Percentiles rank a stretch among this genome's conserved stretches.
These are phyloP conservation scores for Spiromastix sp. DNA, from an alignment of 2,329 filamentous ascomycete species.

Conservation along the genomic window DNA sequence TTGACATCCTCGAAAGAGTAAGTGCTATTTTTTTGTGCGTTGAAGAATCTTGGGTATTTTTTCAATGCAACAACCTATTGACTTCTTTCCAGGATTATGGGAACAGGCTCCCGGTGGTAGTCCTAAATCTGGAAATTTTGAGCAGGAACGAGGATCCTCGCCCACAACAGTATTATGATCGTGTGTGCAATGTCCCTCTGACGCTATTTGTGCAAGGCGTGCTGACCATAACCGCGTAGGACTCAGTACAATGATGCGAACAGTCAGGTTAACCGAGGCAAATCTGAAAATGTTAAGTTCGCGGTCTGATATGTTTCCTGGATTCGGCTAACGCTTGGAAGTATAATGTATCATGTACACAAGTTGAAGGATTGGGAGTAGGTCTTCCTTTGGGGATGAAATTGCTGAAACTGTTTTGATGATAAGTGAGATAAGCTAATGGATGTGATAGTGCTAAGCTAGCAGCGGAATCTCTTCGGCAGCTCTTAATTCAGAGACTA, in stretches of 20 bases:
- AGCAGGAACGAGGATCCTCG: conserved; percentile 24
- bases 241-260: conserved; percentile 52
- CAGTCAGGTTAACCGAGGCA: conserved; percentile 48
- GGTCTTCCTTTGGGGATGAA: conserved; percentile 32
- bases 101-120: conserved; percentile 53
- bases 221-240: conserved; percentile 23
- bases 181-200: not conserved
- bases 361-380: conserved; percentile 50
- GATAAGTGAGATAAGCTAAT: not conserved
- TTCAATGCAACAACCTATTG: too few species aligned
- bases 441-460: conserved; percentile 20
- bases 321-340: conserved; percentile 7
- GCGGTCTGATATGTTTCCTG: not conserved
- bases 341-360: conserved; percentile 56
- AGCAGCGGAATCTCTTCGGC: conserved; percentile 45
- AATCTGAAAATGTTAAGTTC: conserved; percentile 48
- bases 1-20: conserved; percentile 47
- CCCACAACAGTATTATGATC: conserved; percentile 29
- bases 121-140: conserved; percentile 60
- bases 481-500: conserved; percentile 52
- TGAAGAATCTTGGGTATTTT: not conserved
- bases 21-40: not conserved
- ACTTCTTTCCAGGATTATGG: conserved; percentile 41
- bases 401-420: too few species aligned
- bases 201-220: not conserved